A percentile compares a stretch with the other conserved stretches of the same genome.
Evolutionary conservation across 73 alveolate genomes (phyloP).

Genomic region (Paramecium sonneborni): DNA sequence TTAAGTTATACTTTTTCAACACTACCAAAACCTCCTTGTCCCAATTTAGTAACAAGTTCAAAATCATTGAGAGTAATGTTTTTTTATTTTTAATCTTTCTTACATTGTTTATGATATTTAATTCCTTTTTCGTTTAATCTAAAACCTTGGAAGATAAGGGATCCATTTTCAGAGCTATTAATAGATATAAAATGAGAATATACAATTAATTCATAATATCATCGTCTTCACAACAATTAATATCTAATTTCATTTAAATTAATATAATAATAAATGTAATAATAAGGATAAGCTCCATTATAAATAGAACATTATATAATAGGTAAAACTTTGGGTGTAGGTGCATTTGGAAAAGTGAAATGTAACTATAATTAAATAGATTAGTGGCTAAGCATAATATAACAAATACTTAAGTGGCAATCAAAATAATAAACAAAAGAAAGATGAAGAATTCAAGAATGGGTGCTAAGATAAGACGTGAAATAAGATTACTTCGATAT

Average conservation of each 20-base stretch:
- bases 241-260: background rate
- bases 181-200: background rate
- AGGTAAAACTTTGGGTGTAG: slow-evolving; percentile 84
- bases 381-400: slow-evolving; percentile 90
- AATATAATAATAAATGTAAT: background rate
- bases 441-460: slow-evolving; percentile 77
- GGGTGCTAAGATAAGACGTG: slow-evolving; percentile 86
- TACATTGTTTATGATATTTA: background rate
- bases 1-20: slow-evolving; percentile 71
- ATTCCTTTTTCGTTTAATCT: slow-evolving; percentile 36
- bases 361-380: slow-evolving; percentile 20
- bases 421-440: slow-evolving; percentile 86
- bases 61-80: slow-evolving; percentile 36
- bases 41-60: slow-evolving; percentile 64
- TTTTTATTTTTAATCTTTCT: background rate
- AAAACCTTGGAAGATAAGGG: background rate
- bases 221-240: slow-evolving; percentile 21
- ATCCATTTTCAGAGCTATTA: background rate
- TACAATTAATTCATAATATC: background rate
- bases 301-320: slow-evolving; percentile 70
- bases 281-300: slow-evolving; percentile 56
- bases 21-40: slow-evolving; percentile 75
- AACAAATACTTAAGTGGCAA: slow-evolving; percentile 88
- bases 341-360: slow-evolving; percentile 89
- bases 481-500: slow-evolving; percentile 82